phyloP scores from a whole-genome alignment of 2,329 filamentous ascomycete species.

The Scytalidium sp. region DNA sequence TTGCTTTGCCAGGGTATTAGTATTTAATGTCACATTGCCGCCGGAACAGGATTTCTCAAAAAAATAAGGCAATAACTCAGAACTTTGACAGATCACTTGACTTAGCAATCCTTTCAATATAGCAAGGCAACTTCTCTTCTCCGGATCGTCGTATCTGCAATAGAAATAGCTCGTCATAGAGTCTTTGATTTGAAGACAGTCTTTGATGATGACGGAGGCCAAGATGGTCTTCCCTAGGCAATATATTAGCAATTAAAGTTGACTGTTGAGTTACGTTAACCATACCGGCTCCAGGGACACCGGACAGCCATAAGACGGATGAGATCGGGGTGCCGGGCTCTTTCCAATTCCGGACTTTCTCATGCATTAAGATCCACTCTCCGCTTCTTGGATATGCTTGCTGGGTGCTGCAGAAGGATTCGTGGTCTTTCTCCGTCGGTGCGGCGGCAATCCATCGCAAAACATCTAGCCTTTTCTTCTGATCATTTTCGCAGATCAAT shows the following conservation, averaged over 20 bases:
- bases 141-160: constrained; percentile 30
- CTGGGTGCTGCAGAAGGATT: constrained; percentile 11
- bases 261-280: neutral
- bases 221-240: constrained; percentile 34
- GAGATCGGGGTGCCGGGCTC: constrained; percentile 11
- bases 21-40: constrained; percentile 25
- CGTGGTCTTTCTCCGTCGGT: constrained; percentile 14
- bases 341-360: constrained; percentile 12
- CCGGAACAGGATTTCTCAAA: constrained; percentile 29
- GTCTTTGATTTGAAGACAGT: constrained; percentile 11
- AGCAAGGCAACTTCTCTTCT: constrained; percentile 28
- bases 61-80: constrained; percentile 26
- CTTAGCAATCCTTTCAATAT: constrained; percentile 30
- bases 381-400: constrained; percentile 19
- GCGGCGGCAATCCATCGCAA: constrained; percentile 17
- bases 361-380: constrained; percentile 28
- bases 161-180: constrained; percentile 33
- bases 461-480: constrained; percentile 13
- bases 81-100: constrained; percentile 30
- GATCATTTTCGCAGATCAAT: constrained; percentile 12
- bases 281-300: constrained; percentile 36
- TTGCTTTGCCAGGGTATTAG: constrained; percentile 22
- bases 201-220: constrained; percentile 34
- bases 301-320: constrained; percentile 35
- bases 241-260: constrained; percentile 5